Conservation (phyloP, 169 alveolate species). For the Amoebophrya sp. region DNA sequence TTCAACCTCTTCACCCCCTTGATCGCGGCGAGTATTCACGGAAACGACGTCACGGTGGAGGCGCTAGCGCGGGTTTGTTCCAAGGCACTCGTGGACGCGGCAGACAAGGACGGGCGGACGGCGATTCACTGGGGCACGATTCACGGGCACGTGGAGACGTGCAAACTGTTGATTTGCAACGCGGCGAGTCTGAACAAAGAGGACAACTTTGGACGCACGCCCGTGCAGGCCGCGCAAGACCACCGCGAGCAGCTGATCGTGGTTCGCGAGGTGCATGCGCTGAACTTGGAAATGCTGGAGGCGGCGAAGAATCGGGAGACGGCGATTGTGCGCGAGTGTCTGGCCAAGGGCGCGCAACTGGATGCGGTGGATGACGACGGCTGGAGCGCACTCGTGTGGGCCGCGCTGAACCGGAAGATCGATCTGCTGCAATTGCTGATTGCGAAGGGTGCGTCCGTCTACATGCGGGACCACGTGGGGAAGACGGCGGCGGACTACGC, state of each 20-base stretch:
- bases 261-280: not conserved
- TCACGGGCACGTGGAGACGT: slow-evolving; percentile 6
- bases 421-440: not conserved
- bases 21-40: not conserved
- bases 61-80: not conserved
- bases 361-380: slow-evolving; percentile 7
- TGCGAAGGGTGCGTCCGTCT: not conserved
- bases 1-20: not conserved
- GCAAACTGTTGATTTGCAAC: not conserved
- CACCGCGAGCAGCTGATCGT: not conserved
- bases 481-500: slow-evolving; percentile 28
- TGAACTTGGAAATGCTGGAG: not conserved
- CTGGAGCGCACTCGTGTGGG: not conserved
- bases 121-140: slow-evolving; percentile 17
- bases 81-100: not conserved
- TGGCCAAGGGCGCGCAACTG: slow-evolving; percentile 4
- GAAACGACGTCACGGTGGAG: not conserved
- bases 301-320: slow-evolving; percentile 9
- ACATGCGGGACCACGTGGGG: slow-evolving; percentile 15
- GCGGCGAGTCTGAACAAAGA: not conserved
- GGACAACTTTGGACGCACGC: not conserved
- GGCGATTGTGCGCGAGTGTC: not conserved
- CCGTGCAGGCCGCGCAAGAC: not conserved
- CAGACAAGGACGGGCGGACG: not conserved
- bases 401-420: slow-evolving; percentile 6